Percentiles rank a stretch among this genome's conserved stretches.
phyloP scores from a whole-genome alignment of 2,329 filamentous ascomycete genomes.

The Cercospora nicotianae region DNA sequence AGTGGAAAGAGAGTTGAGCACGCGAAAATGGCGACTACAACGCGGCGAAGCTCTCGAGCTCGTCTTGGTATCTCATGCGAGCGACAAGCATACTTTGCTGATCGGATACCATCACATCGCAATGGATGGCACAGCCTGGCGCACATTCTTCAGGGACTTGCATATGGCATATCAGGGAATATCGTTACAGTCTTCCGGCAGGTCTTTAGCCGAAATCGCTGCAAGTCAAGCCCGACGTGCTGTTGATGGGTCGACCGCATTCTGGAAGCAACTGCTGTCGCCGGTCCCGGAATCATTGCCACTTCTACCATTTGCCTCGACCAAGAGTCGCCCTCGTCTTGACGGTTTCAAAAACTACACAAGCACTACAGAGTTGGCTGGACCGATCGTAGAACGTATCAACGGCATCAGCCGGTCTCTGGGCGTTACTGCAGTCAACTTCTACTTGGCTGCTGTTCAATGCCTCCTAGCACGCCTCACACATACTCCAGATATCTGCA shows the following conservation, averaged over 20 bases:
- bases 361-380: constrained; percentile 2
- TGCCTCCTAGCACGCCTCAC: constrained; percentile 35
- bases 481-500: constrained; percentile 38
- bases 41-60: constrained; percentile 30
- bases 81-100: constrained; percentile 25
- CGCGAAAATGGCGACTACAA: constrained; percentile 21
- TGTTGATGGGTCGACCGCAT: background rate
- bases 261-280: constrained; percentile 15
- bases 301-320: constrained; percentile 20
- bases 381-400: constrained; percentile 13
- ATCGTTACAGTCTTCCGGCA: constrained; percentile 12
- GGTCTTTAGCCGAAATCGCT: constrained; percentile 12
- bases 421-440: constrained; percentile 35
- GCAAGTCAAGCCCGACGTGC: constrained; percentile 3
- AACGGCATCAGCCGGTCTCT: constrained; percentile 14
- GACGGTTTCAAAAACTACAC: constrained; percentile 14
- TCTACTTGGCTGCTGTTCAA: constrained; percentile 41
- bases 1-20: constrained; percentile 10
- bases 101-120: constrained; percentile 40
- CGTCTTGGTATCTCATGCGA: constrained; percentile 24
- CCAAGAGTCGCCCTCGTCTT: constrained; percentile 17
- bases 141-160: constrained; percentile 33
- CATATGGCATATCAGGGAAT: constrained; percentile 23
- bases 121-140: constrained; percentile 37
- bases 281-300: constrained; percentile 13